These are phyloP conservation scores for Suillus sp. DNA, from an alignment of 768 basidiomycete species.

Conservation along the genomic window DNA sequence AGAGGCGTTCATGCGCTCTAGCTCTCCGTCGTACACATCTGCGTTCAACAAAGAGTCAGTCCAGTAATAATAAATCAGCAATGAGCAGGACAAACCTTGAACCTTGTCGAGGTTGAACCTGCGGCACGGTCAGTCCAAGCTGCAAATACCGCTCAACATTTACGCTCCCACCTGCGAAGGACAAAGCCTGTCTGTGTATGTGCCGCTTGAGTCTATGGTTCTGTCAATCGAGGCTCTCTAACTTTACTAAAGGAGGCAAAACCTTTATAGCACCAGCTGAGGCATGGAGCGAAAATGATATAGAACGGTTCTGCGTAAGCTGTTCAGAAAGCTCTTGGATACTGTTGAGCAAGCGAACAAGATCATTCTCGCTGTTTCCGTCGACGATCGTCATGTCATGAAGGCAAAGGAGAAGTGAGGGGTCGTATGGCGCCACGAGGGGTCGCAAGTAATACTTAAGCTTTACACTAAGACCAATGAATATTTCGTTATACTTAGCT, in stretches of 20 bases:
- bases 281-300: constrained; percentile 71
- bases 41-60: constrained; percentile 12
- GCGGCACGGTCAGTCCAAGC: not conserved
- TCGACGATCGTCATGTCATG: constrained; percentile 58
- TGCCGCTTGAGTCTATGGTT: constrained; percentile 73
- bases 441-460: not conserved
- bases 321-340: constrained; percentile 85
- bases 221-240: constrained; percentile 6
- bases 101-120: constrained; percentile 90
- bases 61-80: not conserved
- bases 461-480: not conserved
- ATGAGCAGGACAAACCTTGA: constrained; percentile 53
- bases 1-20: constrained; percentile 84
- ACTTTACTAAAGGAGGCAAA: constrained; percentile 20
- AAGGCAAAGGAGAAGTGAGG: not conserved
- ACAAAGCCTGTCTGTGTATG: constrained; percentile 94
- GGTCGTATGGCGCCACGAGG: not conserved
- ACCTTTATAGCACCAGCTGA: constrained; percentile 84
- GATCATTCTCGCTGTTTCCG: constrained; percentile 52
- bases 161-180: constrained; percentile 62
- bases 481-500: no score
- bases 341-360: constrained; percentile 62
- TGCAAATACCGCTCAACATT: constrained; percentile 14
- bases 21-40: constrained; percentile 90
- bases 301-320: constrained; percentile 73